phyloP scores from a whole-genome alignment of 2,329 filamentous ascomycete genomes.

The Claviceps sp. region DNA sequence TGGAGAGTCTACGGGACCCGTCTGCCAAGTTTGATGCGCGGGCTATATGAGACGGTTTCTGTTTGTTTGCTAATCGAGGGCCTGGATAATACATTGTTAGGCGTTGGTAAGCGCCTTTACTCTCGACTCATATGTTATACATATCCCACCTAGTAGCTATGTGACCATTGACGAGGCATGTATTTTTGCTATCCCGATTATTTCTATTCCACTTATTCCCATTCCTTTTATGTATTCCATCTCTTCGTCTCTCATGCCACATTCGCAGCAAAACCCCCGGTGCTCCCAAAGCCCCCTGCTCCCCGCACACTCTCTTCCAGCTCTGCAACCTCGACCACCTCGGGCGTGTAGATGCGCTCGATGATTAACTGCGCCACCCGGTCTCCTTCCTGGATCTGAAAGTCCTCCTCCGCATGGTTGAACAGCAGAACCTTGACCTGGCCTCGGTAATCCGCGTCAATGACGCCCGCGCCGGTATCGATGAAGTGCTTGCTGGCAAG shows the following conservation, averaged over 20 bases:
- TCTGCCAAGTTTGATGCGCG: slow-evolving; percentile 48
- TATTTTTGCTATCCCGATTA: too few relatives aligned
- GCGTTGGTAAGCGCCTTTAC: too few relatives aligned
- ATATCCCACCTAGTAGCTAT: too few relatives aligned
- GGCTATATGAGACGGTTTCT: slow-evolving; percentile 23
- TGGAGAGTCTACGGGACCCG: slow-evolving; percentile 54
- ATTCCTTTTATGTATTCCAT: neutral
- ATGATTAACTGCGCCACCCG: slow-evolving; percentile 87
- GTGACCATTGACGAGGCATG: too few relatives aligned
- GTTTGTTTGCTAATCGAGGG: neutral
- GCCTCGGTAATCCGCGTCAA: slow-evolving; percentile 93
- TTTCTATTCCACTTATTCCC: too few relatives aligned
- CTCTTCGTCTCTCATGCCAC: neutral
- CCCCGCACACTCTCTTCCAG: slow-evolving; percentile 84
- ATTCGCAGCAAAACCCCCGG: slow-evolving; percentile 33
- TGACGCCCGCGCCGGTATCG: slow-evolving; percentile 89
- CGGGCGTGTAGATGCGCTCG: slow-evolving; percentile 88
- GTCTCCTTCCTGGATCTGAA: slow-evolving; percentile 71
- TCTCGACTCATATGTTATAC: too few relatives aligned
- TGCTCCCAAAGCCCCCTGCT: slow-evolving; percentile 84
- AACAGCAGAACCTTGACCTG: slow-evolving; percentile 91
- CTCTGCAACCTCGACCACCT: slow-evolving; percentile 77
- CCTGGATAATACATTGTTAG: too few relatives aligned
- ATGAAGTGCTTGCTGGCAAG: slow-evolving; percentile 91
- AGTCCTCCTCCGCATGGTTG: slow-evolving; percentile 77